Evolutionary conservation across 2,329 filamentous ascomycete genomes (phyloP).

Genomic region (Aspergillus japonicus): DNA sequence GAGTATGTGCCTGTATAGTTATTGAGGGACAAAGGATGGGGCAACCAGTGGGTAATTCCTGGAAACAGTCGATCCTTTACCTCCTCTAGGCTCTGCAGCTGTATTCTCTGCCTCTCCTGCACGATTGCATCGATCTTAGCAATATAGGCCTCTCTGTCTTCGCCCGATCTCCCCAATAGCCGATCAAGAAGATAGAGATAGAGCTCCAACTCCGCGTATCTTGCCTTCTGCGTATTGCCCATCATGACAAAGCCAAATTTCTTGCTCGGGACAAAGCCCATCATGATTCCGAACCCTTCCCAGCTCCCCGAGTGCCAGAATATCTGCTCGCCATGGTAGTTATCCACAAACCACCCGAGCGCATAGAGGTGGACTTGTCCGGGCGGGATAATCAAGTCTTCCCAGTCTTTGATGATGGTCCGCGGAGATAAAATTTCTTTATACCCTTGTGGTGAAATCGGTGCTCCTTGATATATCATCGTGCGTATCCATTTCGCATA

Average conservation of each 20-base stretch:
- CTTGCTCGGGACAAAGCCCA: conserved; percentile 24
- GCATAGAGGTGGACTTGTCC: conserved; percentile 17
- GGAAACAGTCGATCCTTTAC: conserved; percentile 15
- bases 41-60: conserved; percentile 8
- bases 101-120: background rate
- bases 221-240: conserved; percentile 19
- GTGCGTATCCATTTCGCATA: conserved; percentile 27
- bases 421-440: conserved; percentile 17
- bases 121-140: conserved; percentile 1
- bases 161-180: conserved; percentile 12
- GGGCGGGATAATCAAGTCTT: conserved; percentile 12
- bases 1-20: conserved; percentile 20
- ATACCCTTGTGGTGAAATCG: conserved; percentile 18
- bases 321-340: conserved; percentile 21
- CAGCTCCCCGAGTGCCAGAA: conserved; percentile 26
- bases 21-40: conserved; percentile 14
- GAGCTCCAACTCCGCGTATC: conserved; percentile 11
- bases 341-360: conserved; percentile 24
- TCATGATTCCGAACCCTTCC: conserved; percentile 22
- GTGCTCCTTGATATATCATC: conserved; percentile 18
- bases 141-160: conserved; percentile 9
- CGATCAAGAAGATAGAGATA: conserved; percentile 18
- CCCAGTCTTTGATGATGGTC: conserved; percentile 7
- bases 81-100: background rate
- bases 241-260: conserved; percentile 26